Evolutionary conservation across 805 yeast genomes (phyloP).

Genomic region (Candida adriatica): DNA sequence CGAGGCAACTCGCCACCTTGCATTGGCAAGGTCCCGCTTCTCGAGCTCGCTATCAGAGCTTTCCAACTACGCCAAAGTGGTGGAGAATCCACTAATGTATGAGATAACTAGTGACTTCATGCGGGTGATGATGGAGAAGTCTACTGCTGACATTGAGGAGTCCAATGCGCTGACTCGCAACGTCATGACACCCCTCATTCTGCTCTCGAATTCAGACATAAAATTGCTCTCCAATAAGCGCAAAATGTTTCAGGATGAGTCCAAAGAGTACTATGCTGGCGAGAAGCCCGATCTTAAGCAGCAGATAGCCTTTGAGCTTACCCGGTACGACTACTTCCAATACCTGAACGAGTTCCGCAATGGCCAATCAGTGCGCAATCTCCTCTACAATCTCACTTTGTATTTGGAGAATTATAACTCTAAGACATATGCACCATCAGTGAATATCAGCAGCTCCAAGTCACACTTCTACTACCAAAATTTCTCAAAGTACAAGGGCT

Average conservation of each 20-base stretch:
- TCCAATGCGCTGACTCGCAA: slow-evolving; percentile 12
- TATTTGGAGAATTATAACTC: slow-evolving; percentile 7
- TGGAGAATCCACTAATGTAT: slow-evolving; percentile 9
- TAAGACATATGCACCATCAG: neutral
- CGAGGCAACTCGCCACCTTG: slow-evolving; percentile 15
- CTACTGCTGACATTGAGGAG: slow-evolving; percentile 16
- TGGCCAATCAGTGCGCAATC: slow-evolving; percentile 18
- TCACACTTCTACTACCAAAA: slow-evolving; percentile 11
- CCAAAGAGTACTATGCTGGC: slow-evolving; percentile 13
- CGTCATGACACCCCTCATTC: slow-evolving; percentile 13
- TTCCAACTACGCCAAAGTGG: slow-evolving; percentile 3
- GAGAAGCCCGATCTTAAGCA: slow-evolving; percentile 25
- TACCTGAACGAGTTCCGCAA: slow-evolving; percentile 26
- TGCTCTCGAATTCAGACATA: slow-evolving; percentile 17
- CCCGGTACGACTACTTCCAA: slow-evolving; percentile 40
- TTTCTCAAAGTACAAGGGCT: slow-evolving; percentile 8
- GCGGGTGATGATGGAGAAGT: slow-evolving; percentile 13
- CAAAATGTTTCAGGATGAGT: slow-evolving; percentile 10
- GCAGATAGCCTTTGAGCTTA: slow-evolving; percentile 32
- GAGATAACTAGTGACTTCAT: slow-evolving; percentile 14
- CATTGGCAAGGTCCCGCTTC: slow-evolving; percentile 15
- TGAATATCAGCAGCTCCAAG: slow-evolving; percentile 5
- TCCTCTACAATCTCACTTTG: slow-evolving; percentile 9
- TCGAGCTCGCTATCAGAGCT: slow-evolving; percentile 13
- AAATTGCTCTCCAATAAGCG: slow-evolving; percentile 11